Conservation (phyloP, 169 alveolate genomes). For the Besnoitia besnoiti region DNA sequence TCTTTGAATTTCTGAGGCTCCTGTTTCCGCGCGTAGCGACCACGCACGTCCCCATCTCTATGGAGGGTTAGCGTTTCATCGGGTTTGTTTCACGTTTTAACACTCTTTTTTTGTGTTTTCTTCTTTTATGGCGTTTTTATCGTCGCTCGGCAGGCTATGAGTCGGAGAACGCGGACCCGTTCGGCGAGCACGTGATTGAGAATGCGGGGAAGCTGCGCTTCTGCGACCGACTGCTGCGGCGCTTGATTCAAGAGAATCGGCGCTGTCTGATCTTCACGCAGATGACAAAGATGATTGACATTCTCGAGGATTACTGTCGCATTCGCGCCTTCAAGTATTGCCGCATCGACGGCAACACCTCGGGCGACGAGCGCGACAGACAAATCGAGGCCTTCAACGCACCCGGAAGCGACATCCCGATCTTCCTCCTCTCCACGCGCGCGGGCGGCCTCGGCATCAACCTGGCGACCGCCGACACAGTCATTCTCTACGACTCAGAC, state of each 20-base stretch:
- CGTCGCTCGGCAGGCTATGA: slow-evolving; percentile 34
- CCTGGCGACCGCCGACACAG: slow-evolving; percentile 94
- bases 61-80: background rate
- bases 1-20: no score
- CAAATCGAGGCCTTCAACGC: slow-evolving; percentile 71
- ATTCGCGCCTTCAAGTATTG: slow-evolving; percentile 82
- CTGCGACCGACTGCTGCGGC: slow-evolving; percentile 90
- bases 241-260: slow-evolving; percentile 87
- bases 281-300: slow-evolving; percentile 97
- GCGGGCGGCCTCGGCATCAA: slow-evolving; percentile 96
- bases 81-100: background rate
- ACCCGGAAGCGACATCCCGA: slow-evolving; percentile 50
- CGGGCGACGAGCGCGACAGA: slow-evolving; percentile 94
- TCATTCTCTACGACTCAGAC: slow-evolving; percentile 93
- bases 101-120: background rate
- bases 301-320: slow-evolving; percentile 94
- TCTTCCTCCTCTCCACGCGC: slow-evolving; percentile 91
- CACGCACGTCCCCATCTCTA: background rate
- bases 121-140: background rate
- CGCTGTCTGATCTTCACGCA: slow-evolving; percentile 96
- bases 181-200: slow-evolving; percentile 59
- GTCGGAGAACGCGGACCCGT: slow-evolving; percentile 49
- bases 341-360: slow-evolving; percentile 97
- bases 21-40: no score
- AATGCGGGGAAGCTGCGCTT: slow-evolving; percentile 95